Base-by-base conservation (phyloP, 495 filamentous ascomycete genomes). In the Penicillium malachiteum region DNA sequence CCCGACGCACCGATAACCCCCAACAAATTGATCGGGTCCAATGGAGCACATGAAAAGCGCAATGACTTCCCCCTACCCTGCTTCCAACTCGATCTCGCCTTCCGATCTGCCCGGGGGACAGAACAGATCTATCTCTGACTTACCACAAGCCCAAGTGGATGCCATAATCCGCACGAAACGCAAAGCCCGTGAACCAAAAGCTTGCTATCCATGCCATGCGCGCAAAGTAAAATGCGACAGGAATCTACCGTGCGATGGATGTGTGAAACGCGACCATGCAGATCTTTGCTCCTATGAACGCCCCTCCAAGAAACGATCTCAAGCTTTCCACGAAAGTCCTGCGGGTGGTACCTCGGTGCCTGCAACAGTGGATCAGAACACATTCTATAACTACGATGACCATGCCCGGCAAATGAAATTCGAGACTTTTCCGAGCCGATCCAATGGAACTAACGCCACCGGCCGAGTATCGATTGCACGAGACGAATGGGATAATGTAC, bases 141-240 rank as follows among this genome's bases (percentile, higher is more conserved):
- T 78, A 16, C 72, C 75, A 26, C 76, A 76, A 56, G 63, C 71
- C 33, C 72, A 79, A 56, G 72, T 79, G 46, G 76, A 79, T 52
- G 76, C 76, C 37, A 79, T 79, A 31, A 79, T 79, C 51, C 72
- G 76, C 46, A 74, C 74, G 33, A 79, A 79, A 59, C 70, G 74
- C 48, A 78, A 78, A 54, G 74, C 73, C 21, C 74, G 76, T 13
- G 72, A 76, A 46, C 76, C 76, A 6, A 77, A 77, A 56, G 86
- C 87, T 35, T 90, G 87, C 68, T 90, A 87, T 74, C 86, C 87
- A 31, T 89, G 87, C 68, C 77, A 87, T 57, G 84, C 86, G 67
- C 77, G 87, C 18, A 90, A 90, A 60, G 87, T 89, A 40, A 89
- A 87, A 72, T 90, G 87, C 63, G 85, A 88, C 68, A 86, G 87